phyloP scores from a whole-genome alignment of 441 rosid genomes.

The Populus hybrid region DNA sequence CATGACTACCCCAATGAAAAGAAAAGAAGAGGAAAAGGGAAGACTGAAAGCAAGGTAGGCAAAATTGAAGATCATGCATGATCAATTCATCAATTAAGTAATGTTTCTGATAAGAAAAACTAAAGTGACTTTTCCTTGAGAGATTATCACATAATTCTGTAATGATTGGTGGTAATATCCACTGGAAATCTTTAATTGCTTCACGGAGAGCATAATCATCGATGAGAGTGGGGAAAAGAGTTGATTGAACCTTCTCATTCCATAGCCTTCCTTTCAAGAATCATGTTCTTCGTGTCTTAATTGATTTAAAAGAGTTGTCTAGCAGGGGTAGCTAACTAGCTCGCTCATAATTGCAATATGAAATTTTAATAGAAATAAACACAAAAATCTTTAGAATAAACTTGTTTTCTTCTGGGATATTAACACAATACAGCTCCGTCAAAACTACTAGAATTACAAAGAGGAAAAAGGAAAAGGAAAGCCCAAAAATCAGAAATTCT shows the following conservation, averaged over 20 bases:
- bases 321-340: too few relatives aligned
- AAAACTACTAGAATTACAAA: not conserved
- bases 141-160: slow-evolving; percentile 21
- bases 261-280: not conserved
- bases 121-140: slow-evolving; percentile 15
- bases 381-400: not conserved
- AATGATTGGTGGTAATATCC: slow-evolving; percentile 39
- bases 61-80: not conserved
- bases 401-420: not conserved
- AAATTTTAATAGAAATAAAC: too few relatives aligned
- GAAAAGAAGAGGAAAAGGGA: not conserved
- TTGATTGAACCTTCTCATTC: not conserved
- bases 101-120: not conserved
- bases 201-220: slow-evolving; percentile 12
- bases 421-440: not conserved
- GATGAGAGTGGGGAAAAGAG: slow-evolving; percentile 13
- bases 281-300: slow-evolving; percentile 15
- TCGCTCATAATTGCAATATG: not conserved
- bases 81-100: not conserved
- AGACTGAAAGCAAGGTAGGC: not conserved
- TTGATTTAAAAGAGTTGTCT: not conserved
- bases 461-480: not conserved
- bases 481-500: not conserved
- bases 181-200: not conserved
- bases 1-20: slow-evolving; percentile 19